These are phyloP conservation scores for Quercus aquifolioides DNA, from an alignment of 306 rosid species.

Conservation along the genomic window DNA sequence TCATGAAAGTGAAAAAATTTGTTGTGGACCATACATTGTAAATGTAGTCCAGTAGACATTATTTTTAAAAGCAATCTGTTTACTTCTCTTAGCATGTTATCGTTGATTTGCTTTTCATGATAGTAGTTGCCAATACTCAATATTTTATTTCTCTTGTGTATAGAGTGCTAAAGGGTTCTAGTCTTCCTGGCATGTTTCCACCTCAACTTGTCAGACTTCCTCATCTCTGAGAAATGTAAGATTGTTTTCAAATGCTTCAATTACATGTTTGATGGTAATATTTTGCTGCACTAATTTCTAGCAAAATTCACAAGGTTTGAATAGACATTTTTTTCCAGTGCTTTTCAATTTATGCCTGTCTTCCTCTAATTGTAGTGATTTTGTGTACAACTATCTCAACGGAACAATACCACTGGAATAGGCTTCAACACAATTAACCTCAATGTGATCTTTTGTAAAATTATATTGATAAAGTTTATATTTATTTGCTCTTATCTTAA, in stretches of 20 bases:
- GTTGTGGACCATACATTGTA: not conserved
- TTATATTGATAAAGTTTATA: constrained; percentile 5
- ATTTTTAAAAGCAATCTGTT: not conserved
- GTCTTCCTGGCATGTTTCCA: constrained; percentile 78
- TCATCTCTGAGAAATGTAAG: constrained; percentile 62
- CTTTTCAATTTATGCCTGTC: not conserved
- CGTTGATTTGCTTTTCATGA: not conserved
- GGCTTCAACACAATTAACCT: constrained; percentile 48
- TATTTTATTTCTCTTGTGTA: constrained; percentile 1
- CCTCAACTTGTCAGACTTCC: constrained; percentile 79
- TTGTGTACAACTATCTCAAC: constrained; percentile 52
- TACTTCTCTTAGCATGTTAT: not conserved
- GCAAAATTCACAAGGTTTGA: constrained; percentile 2
- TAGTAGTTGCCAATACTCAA: not conserved
- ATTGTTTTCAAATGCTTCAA: constrained; percentile 18
- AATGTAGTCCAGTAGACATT: not conserved
- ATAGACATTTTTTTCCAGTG: not conserved
- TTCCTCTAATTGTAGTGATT: constrained; percentile 18
- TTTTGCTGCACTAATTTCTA: not conserved
- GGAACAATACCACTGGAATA: constrained; percentile 78
- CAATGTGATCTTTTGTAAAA: constrained; percentile 47
- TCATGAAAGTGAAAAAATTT: not conserved
- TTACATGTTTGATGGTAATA: not conserved
- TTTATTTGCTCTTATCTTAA: constrained; percentile 27
- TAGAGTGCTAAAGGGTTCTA: constrained; percentile 48